Conservation (phyloP, 1,284 basidiomycete species). For the Hypsizygus ulmarius region DNA sequence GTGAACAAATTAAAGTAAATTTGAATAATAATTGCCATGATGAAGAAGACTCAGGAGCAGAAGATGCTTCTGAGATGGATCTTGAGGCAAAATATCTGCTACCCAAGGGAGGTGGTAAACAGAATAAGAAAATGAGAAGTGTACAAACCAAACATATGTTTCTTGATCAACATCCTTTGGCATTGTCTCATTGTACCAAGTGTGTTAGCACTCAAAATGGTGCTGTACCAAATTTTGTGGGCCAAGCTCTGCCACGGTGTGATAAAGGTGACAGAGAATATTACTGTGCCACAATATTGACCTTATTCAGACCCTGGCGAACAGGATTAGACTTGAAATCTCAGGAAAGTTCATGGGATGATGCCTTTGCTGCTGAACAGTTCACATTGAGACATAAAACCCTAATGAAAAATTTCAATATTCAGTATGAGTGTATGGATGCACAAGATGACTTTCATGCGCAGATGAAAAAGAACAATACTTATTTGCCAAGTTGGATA, state of each 20-base stretch:
- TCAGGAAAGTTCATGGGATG: slow-evolving; percentile 22
- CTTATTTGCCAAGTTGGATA: not conserved
- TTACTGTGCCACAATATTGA: slow-evolving; percentile 32
- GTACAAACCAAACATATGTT: not conserved
- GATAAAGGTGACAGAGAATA: slow-evolving; percentile 31
- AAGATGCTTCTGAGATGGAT: not conserved
- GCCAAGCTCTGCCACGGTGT: slow-evolving; percentile 25
- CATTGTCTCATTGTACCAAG: slow-evolving; percentile 7
- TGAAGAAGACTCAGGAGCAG: no score
- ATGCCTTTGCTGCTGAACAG: slow-evolving; percentile 17
- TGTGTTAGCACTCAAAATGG: not conserved
- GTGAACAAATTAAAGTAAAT: no score
- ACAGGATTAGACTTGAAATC: slow-evolving; percentile 25
- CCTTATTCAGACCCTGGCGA: slow-evolving; percentile 32
- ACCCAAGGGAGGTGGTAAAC: not conserved
- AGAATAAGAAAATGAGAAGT: not conserved
- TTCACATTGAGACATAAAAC: slow-evolving; percentile 12
- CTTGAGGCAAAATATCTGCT: not conserved
- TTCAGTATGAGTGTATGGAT: slow-evolving; percentile 33
- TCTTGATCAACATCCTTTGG: slow-evolving; percentile 3
- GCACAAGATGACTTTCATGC: slow-evolving; percentile 31
- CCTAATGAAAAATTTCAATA: slow-evolving; percentile 29
- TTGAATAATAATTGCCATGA: no score
- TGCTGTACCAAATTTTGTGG: slow-evolving; percentile 28
- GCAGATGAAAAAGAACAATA: slow-evolving; percentile 18